Evolutionary conservation across 805 yeast genomes (phyloP), one percentile per base, ranked within the genome.

Genomic region (Schwanniomyces vanrijiae): DNA sequence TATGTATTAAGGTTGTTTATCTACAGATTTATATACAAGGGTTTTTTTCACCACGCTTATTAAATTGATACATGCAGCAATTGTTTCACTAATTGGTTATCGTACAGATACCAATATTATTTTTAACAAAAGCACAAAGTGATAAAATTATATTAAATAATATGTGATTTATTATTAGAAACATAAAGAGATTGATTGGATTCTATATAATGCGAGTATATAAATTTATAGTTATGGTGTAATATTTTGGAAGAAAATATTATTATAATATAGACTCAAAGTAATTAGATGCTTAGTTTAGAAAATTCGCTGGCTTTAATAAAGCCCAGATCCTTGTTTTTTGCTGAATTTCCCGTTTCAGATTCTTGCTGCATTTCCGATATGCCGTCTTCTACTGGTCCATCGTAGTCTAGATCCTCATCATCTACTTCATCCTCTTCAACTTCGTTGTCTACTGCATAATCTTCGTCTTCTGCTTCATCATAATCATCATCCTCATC

Each of bases 381-480:
- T 7, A 14, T 31, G 20, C 16, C 35, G 5, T 14, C 35, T 6
- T 31, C 35, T 2, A 31, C 10, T 2, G 35, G 35, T 3, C 20
- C 35, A 3, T 31, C 35, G 19, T 14, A 31, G 11, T 31, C 35
- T 31, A 31, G 11, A 13, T 31, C 35, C 10, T 38, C 41, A 2
- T 22, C 19, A 22, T 13, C 41, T 9, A 10, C 41, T 9, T n/a
- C 41, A 22, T 51, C 58, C n/a, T 47, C 49, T 21, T 54, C 54
- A 8, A 48, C 53, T 8, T 54, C 58, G 5, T 50, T 47, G 9
- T 49, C 50, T 25, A 46, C 61, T 4, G 56, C 59, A 16, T 61
- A 60, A 21, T 61, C 55, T 11, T 43, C 61, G 11, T 52, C 65
- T 13, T 62, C 64, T 6, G 61, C 66, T 8, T 46, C 48, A n/a